phyloP scores from a whole-genome alignment of 345 rosid genomes.

The Lepidium sativum region DNA sequence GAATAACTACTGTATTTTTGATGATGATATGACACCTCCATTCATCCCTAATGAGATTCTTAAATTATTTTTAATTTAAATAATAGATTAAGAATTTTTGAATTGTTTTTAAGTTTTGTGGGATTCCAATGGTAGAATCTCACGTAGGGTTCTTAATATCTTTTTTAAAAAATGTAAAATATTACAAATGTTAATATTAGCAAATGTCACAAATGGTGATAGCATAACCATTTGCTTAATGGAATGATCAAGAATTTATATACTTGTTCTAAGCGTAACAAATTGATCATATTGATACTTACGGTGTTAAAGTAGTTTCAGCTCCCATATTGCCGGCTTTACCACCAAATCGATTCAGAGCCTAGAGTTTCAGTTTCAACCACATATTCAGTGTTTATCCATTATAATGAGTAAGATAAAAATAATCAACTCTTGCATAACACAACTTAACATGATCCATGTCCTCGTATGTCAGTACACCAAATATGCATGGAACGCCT shows the following conservation, averaged over 20 bases:
- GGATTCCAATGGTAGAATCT: no score
- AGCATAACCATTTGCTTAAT: neutral
- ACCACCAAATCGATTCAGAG: constrained; percentile 93
- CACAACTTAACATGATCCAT: constrained; percentile 73
- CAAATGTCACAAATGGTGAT: no score
- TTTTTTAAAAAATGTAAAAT: no score
- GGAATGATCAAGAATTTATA: neutral
- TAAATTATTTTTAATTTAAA: no score
- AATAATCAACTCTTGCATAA: neutral
- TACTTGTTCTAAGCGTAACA: neutral
- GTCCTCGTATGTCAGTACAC: constrained; percentile 89
- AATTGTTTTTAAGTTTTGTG: no score
- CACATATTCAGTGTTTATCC: neutral
- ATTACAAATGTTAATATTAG: no score
- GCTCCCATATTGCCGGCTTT: constrained; percentile 94
- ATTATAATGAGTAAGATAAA: neutral
- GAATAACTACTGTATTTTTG: neutral
- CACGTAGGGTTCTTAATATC: no score
- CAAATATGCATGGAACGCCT: constrained; percentile 97
- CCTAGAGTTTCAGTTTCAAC: constrained; percentile 37
- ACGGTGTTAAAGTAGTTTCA: constrained; percentile 90
- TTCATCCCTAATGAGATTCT: no score
- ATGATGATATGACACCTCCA: no score
- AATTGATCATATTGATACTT: constrained; percentile 28
- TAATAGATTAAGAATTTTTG: no score